phyloP scores from a whole-genome alignment of 2,329 filamentous ascomycete species.

The Geosmithia putterillii region DNA sequence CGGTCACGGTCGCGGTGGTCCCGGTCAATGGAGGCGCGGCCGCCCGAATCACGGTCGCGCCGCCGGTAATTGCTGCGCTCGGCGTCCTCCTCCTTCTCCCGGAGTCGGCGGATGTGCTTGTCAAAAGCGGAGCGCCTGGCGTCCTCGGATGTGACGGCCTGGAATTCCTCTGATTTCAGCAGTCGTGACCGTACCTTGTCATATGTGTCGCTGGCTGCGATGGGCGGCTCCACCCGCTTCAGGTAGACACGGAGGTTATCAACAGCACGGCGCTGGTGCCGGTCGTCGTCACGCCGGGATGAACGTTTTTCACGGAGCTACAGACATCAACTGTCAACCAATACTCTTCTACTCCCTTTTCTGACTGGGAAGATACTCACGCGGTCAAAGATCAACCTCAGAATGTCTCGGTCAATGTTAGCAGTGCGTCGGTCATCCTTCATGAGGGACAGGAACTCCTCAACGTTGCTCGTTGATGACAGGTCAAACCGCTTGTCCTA shows the following conservation, averaged over 20 bases:
- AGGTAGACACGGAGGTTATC: constrained; percentile 78
- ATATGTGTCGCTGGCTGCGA: constrained; percentile 69
- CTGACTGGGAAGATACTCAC: constrained; percentile 28
- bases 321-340: neutral
- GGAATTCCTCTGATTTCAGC: constrained; percentile 72
- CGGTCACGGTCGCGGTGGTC: constrained; percentile 51
- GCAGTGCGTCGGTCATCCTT: constrained; percentile 78
- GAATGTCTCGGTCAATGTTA: constrained; percentile 69
- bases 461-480: constrained; percentile 71
- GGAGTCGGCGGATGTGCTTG: constrained; percentile 80
- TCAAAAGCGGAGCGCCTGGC: constrained; percentile 76
- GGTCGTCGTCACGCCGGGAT: constrained; percentile 66
- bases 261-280: constrained; percentile 71
- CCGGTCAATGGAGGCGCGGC: constrained; percentile 34
- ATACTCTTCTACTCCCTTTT: neutral
- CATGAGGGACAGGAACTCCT: constrained; percentile 77
- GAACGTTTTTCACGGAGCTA: constrained; percentile 76
- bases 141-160: constrained; percentile 72
- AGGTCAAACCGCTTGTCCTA: constrained; percentile 89
- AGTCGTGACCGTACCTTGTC: constrained; percentile 75
- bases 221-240: constrained; percentile 80
- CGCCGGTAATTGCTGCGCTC: constrained; percentile 49
- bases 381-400: constrained; percentile 74
- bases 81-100: constrained; percentile 75
- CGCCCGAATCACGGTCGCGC: constrained; percentile 39